Percentiles rank a stretch among this genome's conserved stretches.
Conservation (phyloP, 345 rosid genomes). For the Leavenworthia alabamica region DNA sequence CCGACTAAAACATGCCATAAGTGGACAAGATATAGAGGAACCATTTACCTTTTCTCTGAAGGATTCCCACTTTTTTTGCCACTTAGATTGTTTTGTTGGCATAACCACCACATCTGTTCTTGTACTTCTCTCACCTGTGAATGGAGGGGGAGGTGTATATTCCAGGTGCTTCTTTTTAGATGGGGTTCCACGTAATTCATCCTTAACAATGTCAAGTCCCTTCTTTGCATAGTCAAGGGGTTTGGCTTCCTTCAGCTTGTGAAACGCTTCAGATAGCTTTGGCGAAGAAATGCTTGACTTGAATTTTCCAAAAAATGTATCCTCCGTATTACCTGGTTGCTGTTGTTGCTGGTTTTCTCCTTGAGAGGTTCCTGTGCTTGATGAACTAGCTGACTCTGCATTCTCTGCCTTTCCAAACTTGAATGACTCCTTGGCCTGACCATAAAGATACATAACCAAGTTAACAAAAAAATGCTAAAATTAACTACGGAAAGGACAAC, state of each 20-base stretch:
- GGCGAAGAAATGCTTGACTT: conserved; percentile 62
- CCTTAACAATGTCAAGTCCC: conserved; percentile 83
- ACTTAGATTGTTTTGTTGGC: conserved; percentile 57
- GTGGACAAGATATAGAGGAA: neutral
- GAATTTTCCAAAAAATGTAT: conserved; percentile 60
- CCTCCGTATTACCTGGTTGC: conserved; percentile 39
- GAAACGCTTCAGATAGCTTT: conserved; percentile 51
- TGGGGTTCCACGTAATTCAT: conserved; percentile 63
- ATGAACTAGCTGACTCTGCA: conserved; percentile 37
- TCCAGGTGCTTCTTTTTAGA: conserved; percentile 80
- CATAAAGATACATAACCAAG: neutral
- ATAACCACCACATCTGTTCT: conserved; percentile 66
- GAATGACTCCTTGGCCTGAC: conserved; percentile 74
- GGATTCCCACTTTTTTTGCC: conserved; percentile 74
- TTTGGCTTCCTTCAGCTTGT: conserved; percentile 61
- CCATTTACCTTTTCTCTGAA: conserved; percentile 52
- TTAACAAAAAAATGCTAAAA: neutral
- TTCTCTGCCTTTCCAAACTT: conserved; percentile 48
- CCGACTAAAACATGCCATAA: neutral
- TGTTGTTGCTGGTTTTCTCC: conserved; percentile 38
- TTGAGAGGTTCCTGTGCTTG: conserved; percentile 39
- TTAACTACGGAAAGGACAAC: neutral
- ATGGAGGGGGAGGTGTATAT: conserved; percentile 54
- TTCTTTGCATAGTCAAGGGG: conserved; percentile 73
- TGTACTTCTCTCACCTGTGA: conserved; percentile 66